Conservation (phyloP, 257 asterid genomes). For the Solanum stenotomum region DNA sequence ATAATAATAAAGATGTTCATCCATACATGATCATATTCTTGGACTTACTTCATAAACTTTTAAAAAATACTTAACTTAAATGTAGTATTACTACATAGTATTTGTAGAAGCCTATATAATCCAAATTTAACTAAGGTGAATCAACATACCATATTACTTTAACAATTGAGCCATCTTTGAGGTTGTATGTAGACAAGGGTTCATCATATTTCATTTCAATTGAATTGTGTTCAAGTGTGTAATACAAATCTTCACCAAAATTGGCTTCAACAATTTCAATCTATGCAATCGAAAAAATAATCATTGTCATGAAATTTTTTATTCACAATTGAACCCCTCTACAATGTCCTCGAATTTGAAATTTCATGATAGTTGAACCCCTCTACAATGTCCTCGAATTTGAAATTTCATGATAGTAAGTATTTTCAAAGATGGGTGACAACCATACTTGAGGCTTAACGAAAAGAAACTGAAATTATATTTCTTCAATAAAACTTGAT, state of each 20-base stretch:
- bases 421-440: not conserved
- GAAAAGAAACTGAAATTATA: too few relatives aligned
- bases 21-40: not conserved
- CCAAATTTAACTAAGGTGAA: not conserved
- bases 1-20: not conserved
- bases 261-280: not conserved
- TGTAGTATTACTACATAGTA: not conserved
- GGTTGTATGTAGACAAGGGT: not conserved
- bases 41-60: not conserved
- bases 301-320: too few relatives aligned
- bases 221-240: not conserved
- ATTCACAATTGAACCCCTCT: too few relatives aligned
- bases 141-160: not conserved
- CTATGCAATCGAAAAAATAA: too few relatives aligned
- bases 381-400: too few relatives aligned
- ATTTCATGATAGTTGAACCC: too few relatives aligned
- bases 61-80: not conserved
- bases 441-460: too few relatives aligned
- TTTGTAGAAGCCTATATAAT: not conserved
- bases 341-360: too few relatives aligned
- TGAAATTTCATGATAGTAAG: too few relatives aligned
- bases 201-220: not conserved
- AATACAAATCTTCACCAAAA: not conserved
- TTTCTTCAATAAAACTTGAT: not conserved
- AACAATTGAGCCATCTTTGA: not conserved